Conservation (phyloP, 108 stramenopile species). For the Aureococcus anophagefferens region DNA sequence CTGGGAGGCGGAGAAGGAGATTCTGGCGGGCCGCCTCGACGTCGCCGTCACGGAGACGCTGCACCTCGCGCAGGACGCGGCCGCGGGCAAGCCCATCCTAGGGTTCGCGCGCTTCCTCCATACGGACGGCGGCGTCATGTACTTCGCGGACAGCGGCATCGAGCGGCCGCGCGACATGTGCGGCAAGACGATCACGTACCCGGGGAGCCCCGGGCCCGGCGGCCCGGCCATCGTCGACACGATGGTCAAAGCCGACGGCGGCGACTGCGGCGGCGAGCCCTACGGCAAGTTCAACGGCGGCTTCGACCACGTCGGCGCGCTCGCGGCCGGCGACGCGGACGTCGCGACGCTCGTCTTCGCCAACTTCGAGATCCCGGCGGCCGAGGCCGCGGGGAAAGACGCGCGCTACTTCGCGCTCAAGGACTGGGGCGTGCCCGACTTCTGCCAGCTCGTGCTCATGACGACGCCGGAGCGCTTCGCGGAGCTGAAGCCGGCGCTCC, state of each 20-base stretch:
- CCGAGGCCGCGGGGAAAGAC: constrained; percentile 27
- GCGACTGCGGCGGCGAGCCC: constrained; percentile 34
- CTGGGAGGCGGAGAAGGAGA: constrained; percentile 55
- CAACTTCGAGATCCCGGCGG: constrained; percentile 53
- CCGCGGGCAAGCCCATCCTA: constrained; percentile 36
- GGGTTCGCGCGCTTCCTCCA: constrained; percentile 48
- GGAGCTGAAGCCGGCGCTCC: constrained; percentile 14
- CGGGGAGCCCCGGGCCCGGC: constrained; percentile 42
- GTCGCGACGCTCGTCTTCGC: constrained; percentile 47
- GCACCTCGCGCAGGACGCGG: constrained; percentile 46
- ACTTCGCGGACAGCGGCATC: constrained; percentile 21
- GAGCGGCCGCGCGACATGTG: constrained; percentile 44
- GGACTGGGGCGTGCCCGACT: constrained; percentile 54
- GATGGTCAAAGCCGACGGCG: constrained; percentile 51
- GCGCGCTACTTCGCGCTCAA: constrained; percentile 41
- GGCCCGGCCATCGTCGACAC: constrained; percentile 52
- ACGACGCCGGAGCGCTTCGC: constrained; percentile 37
- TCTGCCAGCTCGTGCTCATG: constrained; percentile 47
- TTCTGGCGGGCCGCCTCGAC: constrained; percentile 38
- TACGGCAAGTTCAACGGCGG: constrained; percentile 46
- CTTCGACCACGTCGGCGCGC: constrained; percentile 46
- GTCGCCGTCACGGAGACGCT: constrained; percentile 48
- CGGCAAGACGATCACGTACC: constrained; percentile 42
- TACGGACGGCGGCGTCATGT: constrained; percentile 50
- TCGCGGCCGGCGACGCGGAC: constrained; percentile 37